Evolutionary conservation across 257 asterid species (phyloP), one percentile per base, ranked within the genome.

Genomic region (Lavandula angustifolia): DNA sequence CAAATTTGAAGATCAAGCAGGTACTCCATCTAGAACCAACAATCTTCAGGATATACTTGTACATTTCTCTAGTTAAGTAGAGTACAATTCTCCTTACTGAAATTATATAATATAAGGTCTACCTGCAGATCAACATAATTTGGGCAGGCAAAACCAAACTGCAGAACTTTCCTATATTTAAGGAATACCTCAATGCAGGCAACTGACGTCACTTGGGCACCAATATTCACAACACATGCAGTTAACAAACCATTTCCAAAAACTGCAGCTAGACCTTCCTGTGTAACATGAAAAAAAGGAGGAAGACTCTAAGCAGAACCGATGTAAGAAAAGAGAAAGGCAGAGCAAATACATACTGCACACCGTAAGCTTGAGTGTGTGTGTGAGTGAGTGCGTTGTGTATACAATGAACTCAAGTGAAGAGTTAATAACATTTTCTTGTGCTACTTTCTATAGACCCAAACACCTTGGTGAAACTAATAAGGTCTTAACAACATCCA

Each of bases 221-320:
- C 99, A 49, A 92, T 67, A 80, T 94, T 90, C 66, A 94, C 88
- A 68, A 94, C 79, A 64, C 99, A 94, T 35, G 99, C 97, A 9
- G 97, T 94, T 22, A 94, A 81, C 73, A 90, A 82, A 51, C 99
- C 99, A 83, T 90, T 94, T 69, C 99, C 99, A 71, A 94, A 94
- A 34, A 69, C 88, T 64, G 97, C 99, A 75, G 99, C 97, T 79
- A 94, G 87, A 52, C 99, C 97, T 86, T 94, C 99, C 99, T 94
- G 86, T 54, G 65, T 40, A 40, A 42, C 43, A 55, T 48, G 41
- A 35, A 31, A 54, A 59, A 48, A 57, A 33, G 38, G 31, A 35
- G 43, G 68, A 1, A 35, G 52, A 48, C 56, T 41, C 0, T 54
- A 46, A 54, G 60, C 17, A 22, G 67, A 52, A 58, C 18, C 54